Conservation (phyloP, 192 early-diverging fungal species). For the Dimargaris cristalligena region DNA sequence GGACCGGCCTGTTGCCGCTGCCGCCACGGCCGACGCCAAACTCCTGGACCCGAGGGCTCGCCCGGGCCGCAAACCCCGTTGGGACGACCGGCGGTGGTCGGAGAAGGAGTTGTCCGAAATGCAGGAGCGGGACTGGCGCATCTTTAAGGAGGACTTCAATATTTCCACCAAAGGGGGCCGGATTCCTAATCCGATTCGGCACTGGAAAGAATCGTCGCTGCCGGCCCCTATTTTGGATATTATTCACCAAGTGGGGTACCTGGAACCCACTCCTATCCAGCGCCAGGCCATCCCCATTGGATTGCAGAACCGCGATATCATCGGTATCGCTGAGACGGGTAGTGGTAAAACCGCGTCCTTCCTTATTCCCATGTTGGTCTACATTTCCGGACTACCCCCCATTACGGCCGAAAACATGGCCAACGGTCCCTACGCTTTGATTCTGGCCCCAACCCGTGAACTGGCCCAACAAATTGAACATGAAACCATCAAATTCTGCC, state of each 20-base stretch:
- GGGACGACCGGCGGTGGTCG: constrained; percentile 92
- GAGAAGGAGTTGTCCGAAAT: constrained; percentile 82
- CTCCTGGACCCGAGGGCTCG: no score
- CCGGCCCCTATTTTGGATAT: constrained; percentile 49
- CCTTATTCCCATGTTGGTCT: constrained; percentile 86
- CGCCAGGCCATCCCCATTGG: constrained; percentile 93
- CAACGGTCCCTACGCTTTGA: constrained; percentile 82
- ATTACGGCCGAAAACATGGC: constrained; percentile 60
- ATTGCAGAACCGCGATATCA: constrained; percentile 75
- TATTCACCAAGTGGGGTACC: constrained; percentile 76
- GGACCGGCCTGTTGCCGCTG: no score
- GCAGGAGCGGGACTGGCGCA: constrained; percentile 97
- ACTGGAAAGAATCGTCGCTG: constrained; percentile 66
- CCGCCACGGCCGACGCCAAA: no score
- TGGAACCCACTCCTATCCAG: constrained; percentile 93
- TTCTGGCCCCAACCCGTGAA: constrained; percentile 93
- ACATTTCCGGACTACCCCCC: constrained; percentile 64
- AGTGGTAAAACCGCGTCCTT: constrained; percentile 94
- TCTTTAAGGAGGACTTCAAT: constrained; percentile 96
- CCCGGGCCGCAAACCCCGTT: constrained; percentile 33
- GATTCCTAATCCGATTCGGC: constrained; percentile 77
- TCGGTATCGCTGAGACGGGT: constrained; percentile 79
- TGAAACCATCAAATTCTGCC: constrained; percentile 80
- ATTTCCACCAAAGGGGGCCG: constrained; percentile 86
- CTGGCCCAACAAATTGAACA: constrained; percentile 93